phyloP scores from a whole-genome alignment of 179 eudicot genomes.

The Kewa caespitosa region DNA sequence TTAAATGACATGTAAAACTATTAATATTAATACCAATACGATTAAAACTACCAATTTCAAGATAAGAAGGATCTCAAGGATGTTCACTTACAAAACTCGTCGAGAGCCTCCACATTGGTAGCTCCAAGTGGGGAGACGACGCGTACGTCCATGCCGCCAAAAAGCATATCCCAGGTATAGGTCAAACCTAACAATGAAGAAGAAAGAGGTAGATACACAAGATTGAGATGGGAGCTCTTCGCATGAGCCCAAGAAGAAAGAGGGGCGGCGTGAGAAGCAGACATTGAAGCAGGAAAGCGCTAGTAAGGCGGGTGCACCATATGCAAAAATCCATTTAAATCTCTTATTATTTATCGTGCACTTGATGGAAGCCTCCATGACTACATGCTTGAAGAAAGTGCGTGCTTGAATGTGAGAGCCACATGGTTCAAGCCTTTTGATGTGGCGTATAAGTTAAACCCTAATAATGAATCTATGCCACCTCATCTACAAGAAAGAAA shows the following conservation, averaged over 20 bases:
- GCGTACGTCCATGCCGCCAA: conserved; percentile 75
- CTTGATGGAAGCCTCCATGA: conserved; percentile 98
- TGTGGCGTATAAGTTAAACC: too few relatives aligned
- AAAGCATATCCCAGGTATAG: conserved; percentile 66
- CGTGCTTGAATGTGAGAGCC: conserved; percentile 39
- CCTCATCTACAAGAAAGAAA: too few relatives aligned
- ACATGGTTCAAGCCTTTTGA: too few relatives aligned
- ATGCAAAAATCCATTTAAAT: conserved; percentile 88
- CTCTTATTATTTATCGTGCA: conserved; percentile 66
- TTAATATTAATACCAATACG: conserved; percentile 46
- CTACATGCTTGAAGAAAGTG: too few relatives aligned
- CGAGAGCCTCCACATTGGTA: conserved; percentile 71
- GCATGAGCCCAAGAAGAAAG: conserved; percentile 60
- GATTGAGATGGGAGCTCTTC: conserved; percentile 52
- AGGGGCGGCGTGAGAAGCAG: conserved; percentile 90
- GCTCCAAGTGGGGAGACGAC: conserved; percentile 88
- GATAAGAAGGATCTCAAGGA: conserved; percentile 60
- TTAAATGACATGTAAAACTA: conserved; percentile 45
- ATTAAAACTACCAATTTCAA: conserved; percentile 46
- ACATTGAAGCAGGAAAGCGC: conserved; percentile 88
- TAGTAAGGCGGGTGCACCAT: too few relatives aligned
- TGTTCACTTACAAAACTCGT: conserved; percentile 47
- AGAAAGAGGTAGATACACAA: conserved; percentile 53
- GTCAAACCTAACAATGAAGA: conserved; percentile 43
- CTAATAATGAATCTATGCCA: too few relatives aligned